These are phyloP conservation scores for Sistotremastrum suecicum DNA, from an alignment of 768 basidiomycete species.

Conservation along the genomic window DNA sequence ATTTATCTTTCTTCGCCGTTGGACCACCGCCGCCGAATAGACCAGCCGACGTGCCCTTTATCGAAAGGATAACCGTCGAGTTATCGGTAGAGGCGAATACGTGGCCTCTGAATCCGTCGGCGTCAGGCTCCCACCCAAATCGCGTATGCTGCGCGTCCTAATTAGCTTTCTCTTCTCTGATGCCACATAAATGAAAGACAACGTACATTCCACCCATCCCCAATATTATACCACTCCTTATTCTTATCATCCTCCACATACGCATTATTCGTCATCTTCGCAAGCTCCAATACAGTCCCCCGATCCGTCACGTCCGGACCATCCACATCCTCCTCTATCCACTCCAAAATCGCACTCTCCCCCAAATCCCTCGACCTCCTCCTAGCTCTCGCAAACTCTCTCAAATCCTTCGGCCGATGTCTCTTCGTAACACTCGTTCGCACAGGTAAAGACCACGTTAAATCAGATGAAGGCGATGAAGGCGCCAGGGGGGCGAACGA, in stretches of 20 bases:
- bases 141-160: constrained; percentile 41
- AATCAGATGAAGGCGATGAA: too few species aligned
- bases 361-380: constrained; percentile 30
- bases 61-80: constrained; percentile 68
- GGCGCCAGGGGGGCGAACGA: too few species aligned
- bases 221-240: constrained; percentile 65
- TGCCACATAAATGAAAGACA: constrained; percentile 21
- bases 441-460: too few species aligned
- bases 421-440: too few species aligned
- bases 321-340: constrained; percentile 62
- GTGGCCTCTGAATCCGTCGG: constrained; percentile 82
- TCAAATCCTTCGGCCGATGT: constrained; percentile 7
- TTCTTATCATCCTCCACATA: constrained; percentile 53
- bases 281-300: constrained; percentile 64
- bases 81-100: constrained; percentile 81
- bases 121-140: constrained; percentile 85
- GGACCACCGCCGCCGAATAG: constrained; percentile 62
- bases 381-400: constrained; percentile 17
- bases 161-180: neutral
- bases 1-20: constrained; percentile 82
- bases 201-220: constrained; percentile 47
- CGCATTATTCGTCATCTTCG: constrained; percentile 93
- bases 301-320: constrained; percentile 69
- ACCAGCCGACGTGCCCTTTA: constrained; percentile 88
- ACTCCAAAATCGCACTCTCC: constrained; percentile 34